Evolutionary conservation across 805 yeast genomes (phyloP).

Genomic region (Novakomyces olei): DNA sequence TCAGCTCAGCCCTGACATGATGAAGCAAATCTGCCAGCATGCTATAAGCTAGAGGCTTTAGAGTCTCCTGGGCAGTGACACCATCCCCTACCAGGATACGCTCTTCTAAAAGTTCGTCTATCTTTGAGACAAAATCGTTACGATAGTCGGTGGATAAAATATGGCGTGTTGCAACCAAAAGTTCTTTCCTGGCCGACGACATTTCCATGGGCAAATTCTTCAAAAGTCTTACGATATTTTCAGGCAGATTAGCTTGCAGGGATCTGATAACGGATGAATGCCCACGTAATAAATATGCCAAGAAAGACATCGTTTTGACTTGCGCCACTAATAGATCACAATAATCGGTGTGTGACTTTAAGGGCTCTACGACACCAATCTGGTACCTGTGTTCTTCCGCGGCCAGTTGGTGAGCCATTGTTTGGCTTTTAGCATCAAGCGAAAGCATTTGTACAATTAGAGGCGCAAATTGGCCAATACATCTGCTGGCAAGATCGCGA

Average conservation of each 20-base stretch:
- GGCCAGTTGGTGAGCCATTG: conserved; percentile 35
- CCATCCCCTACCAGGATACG: conserved; percentile 80
- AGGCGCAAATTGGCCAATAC: conserved; percentile 61
- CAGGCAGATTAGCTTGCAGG: conserved; percentile 53
- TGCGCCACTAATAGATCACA: conserved; percentile 82
- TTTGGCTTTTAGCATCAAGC: conserved; percentile 67
- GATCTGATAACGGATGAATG: conserved; percentile 42
- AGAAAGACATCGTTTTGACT: conserved; percentile 84
- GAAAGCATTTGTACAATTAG: conserved; percentile 51
- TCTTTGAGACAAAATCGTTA: conserved; percentile 57
- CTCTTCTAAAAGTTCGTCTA: conserved; percentile 70
- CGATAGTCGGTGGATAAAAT: conserved; percentile 81
- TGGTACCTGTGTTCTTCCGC: conserved; percentile 34
- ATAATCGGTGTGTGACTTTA: conserved; percentile 54
- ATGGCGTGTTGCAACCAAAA: conserved; percentile 83
- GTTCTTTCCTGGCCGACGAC: conserved; percentile 76
- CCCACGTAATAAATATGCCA: conserved; percentile 80
- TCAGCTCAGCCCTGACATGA: conserved; percentile 64
- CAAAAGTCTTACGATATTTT: conserved; percentile 56
- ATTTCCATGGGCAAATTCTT: conserved; percentile 93
- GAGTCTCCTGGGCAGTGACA: conserved; percentile 68
- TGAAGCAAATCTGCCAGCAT: conserved; percentile 92
- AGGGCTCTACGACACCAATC: conserved; percentile 51
- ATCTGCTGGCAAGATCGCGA: conserved; percentile 46
- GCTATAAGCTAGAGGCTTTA: conserved; percentile 74